A percentile compares a stretch with the other conserved stretches of the same genome.
Conservation (phyloP, 2,329 filamentous ascomycete genomes). For the Botrytis deweyae region DNA sequence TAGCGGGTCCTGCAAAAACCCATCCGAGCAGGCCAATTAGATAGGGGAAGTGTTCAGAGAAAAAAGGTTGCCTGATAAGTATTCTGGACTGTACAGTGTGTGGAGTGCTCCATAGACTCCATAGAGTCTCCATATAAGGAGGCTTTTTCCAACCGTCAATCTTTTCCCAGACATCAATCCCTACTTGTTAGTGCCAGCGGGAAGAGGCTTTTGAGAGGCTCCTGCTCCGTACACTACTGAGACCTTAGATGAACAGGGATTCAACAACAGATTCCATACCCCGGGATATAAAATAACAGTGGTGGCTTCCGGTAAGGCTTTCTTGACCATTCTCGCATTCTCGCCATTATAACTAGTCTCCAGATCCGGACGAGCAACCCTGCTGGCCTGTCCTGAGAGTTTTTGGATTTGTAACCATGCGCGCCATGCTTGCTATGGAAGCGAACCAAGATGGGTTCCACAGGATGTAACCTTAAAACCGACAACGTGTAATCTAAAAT, state of each 20-base stretch:
- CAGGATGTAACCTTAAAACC: neutral
- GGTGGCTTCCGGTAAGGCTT: constrained; percentile 1
- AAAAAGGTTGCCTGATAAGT: neutral
- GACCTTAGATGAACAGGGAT: neutral
- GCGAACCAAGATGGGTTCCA: neutral
- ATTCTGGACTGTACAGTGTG: neutral
- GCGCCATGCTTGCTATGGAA: neutral
- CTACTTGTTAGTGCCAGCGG: constrained; percentile 2
- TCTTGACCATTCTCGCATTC: neutral
- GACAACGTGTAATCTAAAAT: constrained; percentile 1
- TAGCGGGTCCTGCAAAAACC: neutral
- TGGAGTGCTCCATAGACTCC: neutral
- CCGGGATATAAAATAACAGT: neutral
- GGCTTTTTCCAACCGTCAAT: neutral
- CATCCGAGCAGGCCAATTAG: neutral
- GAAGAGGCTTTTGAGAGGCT: neutral
- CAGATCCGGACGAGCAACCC: neutral
- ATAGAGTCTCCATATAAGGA: neutral
- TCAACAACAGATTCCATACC: neutral
- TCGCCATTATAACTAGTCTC: neutral
- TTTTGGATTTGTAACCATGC: neutral
- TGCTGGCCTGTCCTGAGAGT: neutral
- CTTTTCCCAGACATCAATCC: neutral
- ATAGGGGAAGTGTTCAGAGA: neutral
- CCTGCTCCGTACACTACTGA: neutral